phyloP scores from a whole-genome alignment of 495 filamentous ascomycete species.

The Astrothelium macrocarpum region DNA sequence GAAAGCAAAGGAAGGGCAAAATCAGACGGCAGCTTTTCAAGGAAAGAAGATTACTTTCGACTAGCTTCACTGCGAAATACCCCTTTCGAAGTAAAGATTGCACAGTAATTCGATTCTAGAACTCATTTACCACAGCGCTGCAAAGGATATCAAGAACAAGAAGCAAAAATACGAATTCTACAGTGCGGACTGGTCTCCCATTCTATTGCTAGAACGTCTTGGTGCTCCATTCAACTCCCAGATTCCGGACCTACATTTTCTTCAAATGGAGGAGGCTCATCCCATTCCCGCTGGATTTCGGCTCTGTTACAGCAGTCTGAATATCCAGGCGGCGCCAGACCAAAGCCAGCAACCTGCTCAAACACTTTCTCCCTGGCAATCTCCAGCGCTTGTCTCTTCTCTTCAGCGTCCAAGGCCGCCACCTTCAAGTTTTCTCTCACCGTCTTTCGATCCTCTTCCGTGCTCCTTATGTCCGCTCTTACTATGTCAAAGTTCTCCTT shows the following conservation, averaged over 20 bases:
- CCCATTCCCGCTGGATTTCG: neutral
- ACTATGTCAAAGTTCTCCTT: neutral
- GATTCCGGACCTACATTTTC: neutral
- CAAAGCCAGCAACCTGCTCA: neutral
- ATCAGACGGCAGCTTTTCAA: constrained; percentile 48
- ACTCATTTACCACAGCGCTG: neutral
- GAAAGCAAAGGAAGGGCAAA: constrained; percentile 67
- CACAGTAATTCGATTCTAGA: neutral
- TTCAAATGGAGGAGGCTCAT: neutral
- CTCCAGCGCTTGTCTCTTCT: constrained; percentile 2
- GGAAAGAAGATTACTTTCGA: constrained; percentile 92
- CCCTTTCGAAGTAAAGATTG: neutral
- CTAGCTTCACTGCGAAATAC: constrained; percentile 30
- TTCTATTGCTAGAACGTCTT: neutral
- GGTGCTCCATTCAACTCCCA: neutral
- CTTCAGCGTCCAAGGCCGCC: neutral
- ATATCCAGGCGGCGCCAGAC: neutral
- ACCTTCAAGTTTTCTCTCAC: neutral
- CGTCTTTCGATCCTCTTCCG: neutral
- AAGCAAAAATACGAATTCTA: too few relatives aligned
- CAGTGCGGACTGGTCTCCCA: too few relatives aligned
- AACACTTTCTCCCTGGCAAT: constrained; percentile 5
- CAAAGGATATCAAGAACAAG: neutral
- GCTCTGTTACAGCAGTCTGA: constrained; percentile 2
- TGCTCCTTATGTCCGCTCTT: neutral